These are phyloP conservation scores for Spatholobus suberectus DNA, from an alignment of 306 rosid genomes.

Conservation along the genomic window DNA sequence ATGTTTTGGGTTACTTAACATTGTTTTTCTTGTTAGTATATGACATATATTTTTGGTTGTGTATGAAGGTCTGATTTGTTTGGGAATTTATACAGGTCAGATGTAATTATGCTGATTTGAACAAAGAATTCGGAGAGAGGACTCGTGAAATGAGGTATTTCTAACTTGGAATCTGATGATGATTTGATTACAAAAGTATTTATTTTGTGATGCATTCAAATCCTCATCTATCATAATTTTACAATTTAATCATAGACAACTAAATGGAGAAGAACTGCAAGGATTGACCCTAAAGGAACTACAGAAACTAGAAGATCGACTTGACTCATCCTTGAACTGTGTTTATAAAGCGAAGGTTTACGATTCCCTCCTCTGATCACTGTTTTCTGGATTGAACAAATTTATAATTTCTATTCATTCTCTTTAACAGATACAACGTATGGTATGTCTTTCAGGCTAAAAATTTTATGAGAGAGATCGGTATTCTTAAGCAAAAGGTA, in stretches of 20 bases:
- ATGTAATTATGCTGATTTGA: neutral
- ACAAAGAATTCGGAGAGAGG: neutral
- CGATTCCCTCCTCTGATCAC: neutral
- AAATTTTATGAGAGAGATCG: neutral
- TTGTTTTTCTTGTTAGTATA: neutral
- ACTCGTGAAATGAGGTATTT: neutral
- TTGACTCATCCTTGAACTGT: neutral
- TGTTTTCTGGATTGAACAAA: neutral
- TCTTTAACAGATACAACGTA: neutral
- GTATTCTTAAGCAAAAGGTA: neutral
- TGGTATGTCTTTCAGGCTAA: neutral
- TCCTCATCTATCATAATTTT: neutral
- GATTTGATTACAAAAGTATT: neutral
- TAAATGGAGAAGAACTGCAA: conserved; percentile 11
- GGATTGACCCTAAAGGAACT: neutral
- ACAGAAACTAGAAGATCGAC: conserved; percentile 5
- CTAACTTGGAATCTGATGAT: neutral
- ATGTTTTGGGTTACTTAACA: neutral
- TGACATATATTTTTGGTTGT: neutral
- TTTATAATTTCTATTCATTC: neutral
- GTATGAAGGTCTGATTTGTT: neutral
- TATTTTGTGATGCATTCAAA: neutral
- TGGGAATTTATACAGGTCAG: neutral
- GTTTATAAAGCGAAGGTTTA: neutral
- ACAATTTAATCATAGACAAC: neutral